These are phyloP conservation scores for Thalassiosira ordinaria DNA, from an alignment of 352 stramenopile species.

Conservation along the genomic window DNA sequence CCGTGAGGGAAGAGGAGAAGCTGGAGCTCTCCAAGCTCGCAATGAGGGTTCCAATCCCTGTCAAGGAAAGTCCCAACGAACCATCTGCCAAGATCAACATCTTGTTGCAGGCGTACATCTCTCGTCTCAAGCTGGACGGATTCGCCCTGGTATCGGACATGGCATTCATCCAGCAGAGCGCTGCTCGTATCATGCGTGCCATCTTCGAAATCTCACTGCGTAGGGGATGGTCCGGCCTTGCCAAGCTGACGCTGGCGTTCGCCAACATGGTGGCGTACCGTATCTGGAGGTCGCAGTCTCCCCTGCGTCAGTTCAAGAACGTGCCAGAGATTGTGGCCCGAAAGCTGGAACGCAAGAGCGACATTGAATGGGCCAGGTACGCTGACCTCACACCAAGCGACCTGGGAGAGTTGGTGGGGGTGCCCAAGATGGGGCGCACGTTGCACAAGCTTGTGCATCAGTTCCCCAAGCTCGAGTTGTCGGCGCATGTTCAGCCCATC, in stretches of 20 bases:
- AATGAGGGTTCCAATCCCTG: slow-evolving; percentile 96
- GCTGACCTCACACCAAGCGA: slow-evolving; percentile 96
- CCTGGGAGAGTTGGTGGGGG: slow-evolving; percentile 96
- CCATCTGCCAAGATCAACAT: slow-evolving; percentile 98
- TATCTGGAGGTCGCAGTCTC: slow-evolving; percentile 97
- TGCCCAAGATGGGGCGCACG: slow-evolving; percentile 97
- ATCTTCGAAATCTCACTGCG: slow-evolving; percentile 99
- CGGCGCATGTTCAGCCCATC: slow-evolving; percentile 97
- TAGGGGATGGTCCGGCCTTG: slow-evolving; percentile 93
- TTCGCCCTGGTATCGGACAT: slow-evolving; percentile 99
- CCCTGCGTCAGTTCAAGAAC: slow-evolving; percentile 95
- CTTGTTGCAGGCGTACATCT: slow-evolving; percentile 99
- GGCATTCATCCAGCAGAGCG: slow-evolving; percentile 98
- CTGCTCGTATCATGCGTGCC: slow-evolving; percentile 96
- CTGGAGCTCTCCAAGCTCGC: slow-evolving; percentile 97
- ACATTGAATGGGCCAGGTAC: slow-evolving; percentile 98
- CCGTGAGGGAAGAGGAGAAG: slow-evolving; percentile 98
- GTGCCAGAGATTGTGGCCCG: slow-evolving; percentile 96
- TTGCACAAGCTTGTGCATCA: slow-evolving; percentile 98
- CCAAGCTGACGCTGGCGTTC: slow-evolving; percentile 95
- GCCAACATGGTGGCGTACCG: slow-evolving; percentile 99
- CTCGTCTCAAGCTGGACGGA: slow-evolving; percentile 94
- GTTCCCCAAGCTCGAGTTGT: slow-evolving; percentile 96
- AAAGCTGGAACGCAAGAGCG: slow-evolving; percentile 97
- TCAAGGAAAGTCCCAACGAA: slow-evolving; percentile 94